Evolutionary conservation across 495 filamentous ascomycete species (phyloP).

Genomic region (Clohesyomyces aquaticus): DNA sequence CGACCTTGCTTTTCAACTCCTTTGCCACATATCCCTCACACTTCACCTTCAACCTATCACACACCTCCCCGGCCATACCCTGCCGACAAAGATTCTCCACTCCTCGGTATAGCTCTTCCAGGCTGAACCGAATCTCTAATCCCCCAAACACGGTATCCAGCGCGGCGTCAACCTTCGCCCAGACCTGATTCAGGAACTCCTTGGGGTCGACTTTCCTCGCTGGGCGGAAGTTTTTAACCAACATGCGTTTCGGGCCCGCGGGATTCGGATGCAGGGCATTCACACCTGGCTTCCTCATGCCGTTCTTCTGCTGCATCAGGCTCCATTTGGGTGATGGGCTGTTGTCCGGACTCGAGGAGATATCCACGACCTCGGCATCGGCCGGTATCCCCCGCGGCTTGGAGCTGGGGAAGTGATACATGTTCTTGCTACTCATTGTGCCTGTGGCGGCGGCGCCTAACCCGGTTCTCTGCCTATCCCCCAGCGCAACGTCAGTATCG

Average conservation of each 20-base stretch:
- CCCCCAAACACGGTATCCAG: constrained; percentile 71
- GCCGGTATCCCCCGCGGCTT: constrained; percentile 2
- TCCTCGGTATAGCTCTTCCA: constrained; percentile 86
- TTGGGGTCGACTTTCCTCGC: constrained; percentile 61
- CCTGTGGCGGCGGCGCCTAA: background rate
- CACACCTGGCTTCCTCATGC: constrained; percentile 44
- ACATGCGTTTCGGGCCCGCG: constrained; percentile 74
- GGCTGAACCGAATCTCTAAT: constrained; percentile 63
- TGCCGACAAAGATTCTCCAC: constrained; percentile 88
- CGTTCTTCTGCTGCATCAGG: constrained; percentile 14
- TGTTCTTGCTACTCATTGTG: constrained; percentile 24
- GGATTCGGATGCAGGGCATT: constrained; percentile 58
- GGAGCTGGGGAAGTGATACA: constrained; percentile 28
- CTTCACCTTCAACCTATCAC: constrained; percentile 61
- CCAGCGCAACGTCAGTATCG: background rate
- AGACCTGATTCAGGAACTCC: constrained; percentile 73
- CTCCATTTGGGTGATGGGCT: constrained; percentile 4
- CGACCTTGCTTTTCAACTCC: constrained; percentile 58
- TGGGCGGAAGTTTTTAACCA: constrained; percentile 81
- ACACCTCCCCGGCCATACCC: constrained; percentile 67
- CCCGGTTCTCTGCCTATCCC: too few relatives aligned
- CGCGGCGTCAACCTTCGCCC: constrained; percentile 71
- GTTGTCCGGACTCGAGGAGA: constrained; percentile 23
- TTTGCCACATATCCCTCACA: constrained; percentile 66
- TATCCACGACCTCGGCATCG: constrained; percentile 15